phyloP scores from a whole-genome alignment of 2,329 filamentous ascomycete genomes.

The Corynespora cassiicola region DNA sequence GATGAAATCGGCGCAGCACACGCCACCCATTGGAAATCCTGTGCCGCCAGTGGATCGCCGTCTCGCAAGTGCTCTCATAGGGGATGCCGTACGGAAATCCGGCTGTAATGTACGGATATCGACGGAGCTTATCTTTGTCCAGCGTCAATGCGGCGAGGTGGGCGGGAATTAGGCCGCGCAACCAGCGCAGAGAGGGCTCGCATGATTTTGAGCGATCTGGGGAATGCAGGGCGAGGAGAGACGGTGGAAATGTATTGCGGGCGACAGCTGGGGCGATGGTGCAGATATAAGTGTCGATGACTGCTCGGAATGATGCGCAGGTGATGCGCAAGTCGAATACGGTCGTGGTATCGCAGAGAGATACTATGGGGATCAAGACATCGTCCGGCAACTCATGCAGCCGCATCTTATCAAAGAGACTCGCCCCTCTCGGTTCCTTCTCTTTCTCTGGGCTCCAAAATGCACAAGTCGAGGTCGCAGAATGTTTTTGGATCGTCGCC shows the following conservation, averaged over 20 bases:
- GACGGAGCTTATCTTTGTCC: slow-evolving; percentile 26
- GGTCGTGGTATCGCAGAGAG: slow-evolving; percentile 10
- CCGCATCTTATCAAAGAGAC: too few species aligned
- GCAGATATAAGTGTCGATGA: slow-evolving; percentile 17
- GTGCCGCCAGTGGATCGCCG: slow-evolving; percentile 17
- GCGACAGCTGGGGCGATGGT: slow-evolving; percentile 22
- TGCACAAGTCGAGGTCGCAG: too few species aligned
- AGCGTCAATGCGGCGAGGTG: slow-evolving; percentile 18
- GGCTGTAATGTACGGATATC: slow-evolving; percentile 17
- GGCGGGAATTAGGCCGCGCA: slow-evolving; percentile 17
- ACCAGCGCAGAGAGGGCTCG: slow-evolving; percentile 15
- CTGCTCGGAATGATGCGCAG: slow-evolving; percentile 7
- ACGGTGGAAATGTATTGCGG: slow-evolving; percentile 14
- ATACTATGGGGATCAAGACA: slow-evolving; percentile 17
- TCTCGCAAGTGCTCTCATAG: slow-evolving; percentile 11
- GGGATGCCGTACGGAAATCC: slow-evolving; percentile 27
- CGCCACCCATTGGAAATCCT: slow-evolving; percentile 21
- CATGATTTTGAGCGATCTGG: too few species aligned
- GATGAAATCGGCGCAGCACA: slow-evolving; percentile 16
- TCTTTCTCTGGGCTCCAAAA: too few species aligned
- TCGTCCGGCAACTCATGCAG: slow-evolving; percentile 25
- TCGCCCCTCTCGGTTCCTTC: too few species aligned
- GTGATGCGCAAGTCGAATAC: slow-evolving; percentile 16
- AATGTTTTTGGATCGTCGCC: too few species aligned
- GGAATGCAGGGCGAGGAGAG: background rate